Evolutionary conservation across 2,329 filamentous ascomycete species (phyloP).

Genomic region (Hypoxylon sp.): DNA sequence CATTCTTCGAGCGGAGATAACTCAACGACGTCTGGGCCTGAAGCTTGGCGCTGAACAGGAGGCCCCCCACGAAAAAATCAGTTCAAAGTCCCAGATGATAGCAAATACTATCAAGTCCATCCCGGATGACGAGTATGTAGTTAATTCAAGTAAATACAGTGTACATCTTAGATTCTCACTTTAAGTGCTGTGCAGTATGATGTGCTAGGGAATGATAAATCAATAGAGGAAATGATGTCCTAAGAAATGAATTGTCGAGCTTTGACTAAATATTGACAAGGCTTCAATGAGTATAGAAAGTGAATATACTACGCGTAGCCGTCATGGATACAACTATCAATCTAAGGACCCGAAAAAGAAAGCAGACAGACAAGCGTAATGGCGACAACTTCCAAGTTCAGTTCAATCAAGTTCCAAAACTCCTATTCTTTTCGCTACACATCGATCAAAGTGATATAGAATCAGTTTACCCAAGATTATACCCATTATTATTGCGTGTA

Average conservation of each 20-base stretch:
- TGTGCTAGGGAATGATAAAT: not conserved
- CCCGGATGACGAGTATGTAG: slow-evolving; percentile 44
- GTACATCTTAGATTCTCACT: too few relatives aligned
- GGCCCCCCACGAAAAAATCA: slow-evolving; percentile 24
- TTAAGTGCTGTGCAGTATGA: not conserved
- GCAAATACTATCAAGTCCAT: slow-evolving; percentile 36
- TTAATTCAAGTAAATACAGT: too few relatives aligned
- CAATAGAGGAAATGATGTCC: too few relatives aligned
- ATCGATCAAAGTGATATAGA: slow-evolving; percentile 26
- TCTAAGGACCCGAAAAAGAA: not conserved
- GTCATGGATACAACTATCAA: slow-evolving; percentile 1
- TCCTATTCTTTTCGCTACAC: slow-evolving; percentile 27
- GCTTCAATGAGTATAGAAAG: not conserved
- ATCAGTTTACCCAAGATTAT: slow-evolving; percentile 17
- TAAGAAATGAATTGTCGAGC: too few relatives aligned
- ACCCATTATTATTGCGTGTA: slow-evolving; percentile 33
- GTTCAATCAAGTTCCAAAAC: slow-evolving; percentile 15
- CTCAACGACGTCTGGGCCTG: slow-evolving; percentile 11
- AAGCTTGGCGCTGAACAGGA: not conserved
- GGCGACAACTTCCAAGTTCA: slow-evolving; percentile 4
- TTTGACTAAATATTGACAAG: too few relatives aligned
- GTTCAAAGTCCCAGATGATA: slow-evolving; percentile 49
- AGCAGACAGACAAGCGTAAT: slow-evolving; percentile 8
- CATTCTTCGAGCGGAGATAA: too few relatives aligned
- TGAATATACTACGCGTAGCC: slow-evolving; percentile 9